Conservation (phyloP, 2,329 filamentous ascomycete genomes). For the Teratosphaeria destructans region DNA sequence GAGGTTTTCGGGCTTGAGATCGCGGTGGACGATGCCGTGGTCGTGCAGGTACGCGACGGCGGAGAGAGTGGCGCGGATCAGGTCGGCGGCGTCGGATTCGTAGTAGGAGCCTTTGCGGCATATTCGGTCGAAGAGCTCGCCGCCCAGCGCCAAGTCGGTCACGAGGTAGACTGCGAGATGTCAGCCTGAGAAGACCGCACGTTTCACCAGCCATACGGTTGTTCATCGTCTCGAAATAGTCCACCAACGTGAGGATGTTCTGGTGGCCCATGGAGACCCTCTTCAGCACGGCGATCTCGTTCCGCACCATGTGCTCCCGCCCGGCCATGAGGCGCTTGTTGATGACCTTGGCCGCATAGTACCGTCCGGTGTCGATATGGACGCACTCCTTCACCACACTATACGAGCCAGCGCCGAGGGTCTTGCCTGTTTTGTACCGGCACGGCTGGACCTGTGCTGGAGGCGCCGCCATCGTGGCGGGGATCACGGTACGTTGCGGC, state of each 20-base stretch:
- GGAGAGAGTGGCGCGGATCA: constrained; percentile 87
- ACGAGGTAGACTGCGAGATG: constrained; percentile 67
- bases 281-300: constrained; percentile 96
- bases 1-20: constrained; percentile 94
- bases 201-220: constrained; percentile 48
- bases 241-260: constrained; percentile 93
- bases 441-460: constrained; percentile 71
- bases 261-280: constrained; percentile 98
- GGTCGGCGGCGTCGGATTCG: constrained; percentile 89
- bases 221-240: constrained; percentile 99
- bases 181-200: not conserved
- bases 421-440: constrained; percentile 98
- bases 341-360: constrained; percentile 98
- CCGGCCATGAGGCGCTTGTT: constrained; percentile 98
- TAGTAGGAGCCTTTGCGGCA: constrained; percentile 98
- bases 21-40: constrained; percentile 95
- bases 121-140: constrained; percentile 96
- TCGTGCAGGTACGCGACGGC: constrained; percentile 98
- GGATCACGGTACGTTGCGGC: not conserved
- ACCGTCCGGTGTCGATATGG: constrained; percentile 92
- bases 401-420: constrained; percentile 89
- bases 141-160: constrained; percentile 89
- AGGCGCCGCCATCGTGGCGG: not conserved
- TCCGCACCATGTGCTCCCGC: constrained; percentile 96
- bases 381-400: constrained; percentile 98